Percentiles rank a stretch among this genome's conserved stretches.
Evolutionary conservation across 2,329 filamentous ascomycete species (phyloP).

Genomic region (Fusarium penzigii): DNA sequence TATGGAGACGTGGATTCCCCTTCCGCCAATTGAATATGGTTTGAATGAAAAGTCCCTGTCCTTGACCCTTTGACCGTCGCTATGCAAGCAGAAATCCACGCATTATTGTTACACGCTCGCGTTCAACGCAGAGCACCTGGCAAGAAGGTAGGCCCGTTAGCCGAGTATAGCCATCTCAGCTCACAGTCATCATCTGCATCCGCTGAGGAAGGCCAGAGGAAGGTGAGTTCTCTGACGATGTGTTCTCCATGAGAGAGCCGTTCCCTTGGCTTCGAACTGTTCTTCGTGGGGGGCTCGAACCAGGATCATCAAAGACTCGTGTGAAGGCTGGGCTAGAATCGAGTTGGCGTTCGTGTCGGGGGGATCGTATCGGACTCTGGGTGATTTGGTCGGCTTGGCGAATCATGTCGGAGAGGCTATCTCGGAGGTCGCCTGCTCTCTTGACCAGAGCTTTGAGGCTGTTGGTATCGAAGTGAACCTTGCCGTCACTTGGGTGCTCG

Average conservation of each 20-base stretch:
- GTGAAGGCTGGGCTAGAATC: slow-evolving; percentile 69
- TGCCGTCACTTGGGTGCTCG: slow-evolving; percentile 39
- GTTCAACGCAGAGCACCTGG: slow-evolving; percentile 18
- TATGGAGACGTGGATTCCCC: slow-evolving; percentile 9
- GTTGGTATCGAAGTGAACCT: slow-evolving; percentile 67
- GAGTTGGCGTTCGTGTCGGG: slow-evolving; percentile 44
- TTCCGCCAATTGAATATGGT: slow-evolving; percentile 15
- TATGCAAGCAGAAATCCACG: slow-evolving; percentile 40
- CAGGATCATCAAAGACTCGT: slow-evolving; percentile 64
- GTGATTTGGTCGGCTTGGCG: slow-evolving; percentile 60
- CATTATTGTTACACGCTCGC: slow-evolving; percentile 34
- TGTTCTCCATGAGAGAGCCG: slow-evolving; percentile 51
- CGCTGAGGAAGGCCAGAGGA: slow-evolving; percentile 51
- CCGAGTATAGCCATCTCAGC: slow-evolving; percentile 35
- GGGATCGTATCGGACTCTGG: slow-evolving; percentile 55
- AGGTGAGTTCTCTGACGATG: slow-evolving; percentile 55
- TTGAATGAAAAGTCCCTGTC: slow-evolving; percentile 20
- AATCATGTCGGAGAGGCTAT: slow-evolving; percentile 60
- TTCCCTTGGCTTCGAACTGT: slow-evolving; percentile 54
- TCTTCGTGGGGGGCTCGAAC: slow-evolving; percentile 54
- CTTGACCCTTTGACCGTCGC: slow-evolving; percentile 32
- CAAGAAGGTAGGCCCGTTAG: background rate
- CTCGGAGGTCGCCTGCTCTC: slow-evolving; percentile 60
- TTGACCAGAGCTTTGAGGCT: slow-evolving; percentile 68
- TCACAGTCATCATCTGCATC: slow-evolving; percentile 67